phyloP scores from a whole-genome alignment of 2,329 filamentous ascomycete genomes.

The Blumeria graminis region DNA sequence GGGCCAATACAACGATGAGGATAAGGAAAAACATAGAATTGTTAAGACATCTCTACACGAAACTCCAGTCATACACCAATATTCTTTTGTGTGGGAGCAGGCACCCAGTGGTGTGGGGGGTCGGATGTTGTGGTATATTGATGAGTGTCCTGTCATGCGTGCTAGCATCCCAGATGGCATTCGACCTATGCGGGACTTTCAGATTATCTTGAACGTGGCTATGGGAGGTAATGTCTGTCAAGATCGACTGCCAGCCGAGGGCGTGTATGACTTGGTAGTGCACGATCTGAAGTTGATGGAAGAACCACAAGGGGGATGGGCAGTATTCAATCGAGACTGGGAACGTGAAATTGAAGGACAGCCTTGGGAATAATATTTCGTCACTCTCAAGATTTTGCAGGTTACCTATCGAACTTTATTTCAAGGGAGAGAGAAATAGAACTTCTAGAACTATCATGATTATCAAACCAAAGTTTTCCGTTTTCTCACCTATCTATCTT shows the following conservation, averaged over 20 bases:
- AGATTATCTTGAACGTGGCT: constrained; percentile 32
- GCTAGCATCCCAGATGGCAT: constrained; percentile 26
- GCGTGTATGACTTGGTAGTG: constrained; percentile 31
- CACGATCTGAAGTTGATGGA: constrained; percentile 27
- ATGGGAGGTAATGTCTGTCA: constrained; percentile 35
- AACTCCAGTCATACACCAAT: constrained; percentile 24
- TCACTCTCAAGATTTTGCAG: no score
- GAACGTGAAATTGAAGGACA: constrained; percentile 6
- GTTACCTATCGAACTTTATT: no score
- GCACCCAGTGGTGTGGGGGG: constrained; percentile 17
- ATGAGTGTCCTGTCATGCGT: constrained; percentile 32
- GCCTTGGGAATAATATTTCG: no score
- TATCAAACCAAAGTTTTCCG: no score
- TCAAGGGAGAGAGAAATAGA: no score
- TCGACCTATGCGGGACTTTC: constrained; percentile 29
- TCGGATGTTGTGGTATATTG: constrained; percentile 32
- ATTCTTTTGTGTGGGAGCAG: constrained; percentile 32
- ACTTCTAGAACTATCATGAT: no score
- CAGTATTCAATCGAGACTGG: constrained; percentile 28
- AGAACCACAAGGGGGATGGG: constrained; percentile 30
- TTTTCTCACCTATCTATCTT: no score
- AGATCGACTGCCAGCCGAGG: constrained; percentile 25
- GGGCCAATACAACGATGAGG: constrained; percentile 28
- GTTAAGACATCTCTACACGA: constrained; percentile 22
- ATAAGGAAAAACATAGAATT: constrained; percentile 31